Conservation (phyloP, 768 basidiomycete species). For the Tylopilus rubrobrunneus region DNA sequence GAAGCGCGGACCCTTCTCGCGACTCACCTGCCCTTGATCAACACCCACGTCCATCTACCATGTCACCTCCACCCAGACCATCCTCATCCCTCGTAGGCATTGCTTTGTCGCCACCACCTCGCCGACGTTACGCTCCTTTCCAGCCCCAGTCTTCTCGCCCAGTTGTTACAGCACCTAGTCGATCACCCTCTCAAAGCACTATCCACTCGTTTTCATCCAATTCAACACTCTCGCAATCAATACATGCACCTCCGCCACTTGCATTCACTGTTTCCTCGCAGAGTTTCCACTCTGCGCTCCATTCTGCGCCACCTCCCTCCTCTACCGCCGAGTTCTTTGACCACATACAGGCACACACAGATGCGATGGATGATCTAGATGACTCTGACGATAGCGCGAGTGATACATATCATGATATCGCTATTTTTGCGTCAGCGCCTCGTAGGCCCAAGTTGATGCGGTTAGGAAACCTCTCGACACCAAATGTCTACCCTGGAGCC, state of each 20-base stretch:
- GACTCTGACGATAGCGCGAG: constrained; percentile 46
- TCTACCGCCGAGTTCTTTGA: constrained; percentile 76
- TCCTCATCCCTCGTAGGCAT: constrained; percentile 58
- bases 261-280: constrained; percentile 46
- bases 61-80: constrained; percentile 58
- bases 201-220: constrained; percentile 29
- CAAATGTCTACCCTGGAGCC: constrained; percentile 47
- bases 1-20: constrained; percentile 14
- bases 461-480: constrained; percentile 67
- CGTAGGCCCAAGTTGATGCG: constrained; percentile 50
- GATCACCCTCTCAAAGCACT: constrained; percentile 30
- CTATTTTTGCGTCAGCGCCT: constrained; percentile 25
- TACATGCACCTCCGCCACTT: constrained; percentile 23
- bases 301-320: constrained; percentile 60
- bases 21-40: constrained; percentile 19
- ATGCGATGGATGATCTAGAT: constrained; percentile 72
- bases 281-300: constrained; percentile 42
- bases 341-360: constrained; percentile 62
- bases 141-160: constrained; percentile 16
- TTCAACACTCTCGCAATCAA: constrained; percentile 22
- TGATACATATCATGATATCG: constrained; percentile 38
- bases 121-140: constrained; percentile 17
- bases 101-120: constrained; percentile 55
- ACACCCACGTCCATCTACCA: constrained; percentile 23
- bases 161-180: constrained; percentile 14